These are phyloP conservation scores for Oryza rufipogon DNA, from an alignment of 176 grass and related monocot genomes.

Conservation along the genomic window DNA sequence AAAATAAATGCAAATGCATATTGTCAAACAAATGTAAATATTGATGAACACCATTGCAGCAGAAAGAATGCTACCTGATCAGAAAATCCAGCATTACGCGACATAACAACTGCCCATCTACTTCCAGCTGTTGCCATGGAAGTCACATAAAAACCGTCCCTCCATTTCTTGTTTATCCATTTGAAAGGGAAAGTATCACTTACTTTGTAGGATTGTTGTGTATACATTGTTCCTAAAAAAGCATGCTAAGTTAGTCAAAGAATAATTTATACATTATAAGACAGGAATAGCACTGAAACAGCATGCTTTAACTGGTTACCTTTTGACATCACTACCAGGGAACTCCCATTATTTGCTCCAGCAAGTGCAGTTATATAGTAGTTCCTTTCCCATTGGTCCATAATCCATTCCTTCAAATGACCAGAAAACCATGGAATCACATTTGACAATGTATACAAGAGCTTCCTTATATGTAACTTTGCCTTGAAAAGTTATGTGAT, in stretches of 20 bases:
- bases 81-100: slow-evolving; percentile 87
- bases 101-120: slow-evolving; percentile 99
- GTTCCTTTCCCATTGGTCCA: slow-evolving; percentile 98
- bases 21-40: slow-evolving; percentile 22
- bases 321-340: slow-evolving; percentile 97
- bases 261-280: slow-evolving; percentile 20
- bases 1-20: slow-evolving; percentile 18
- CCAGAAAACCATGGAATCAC: slow-evolving; percentile 40
- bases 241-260: slow-evolving; percentile 22
- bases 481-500: slow-evolving; percentile 20
- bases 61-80: slow-evolving; percentile 65
- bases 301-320: slow-evolving; percentile 57
- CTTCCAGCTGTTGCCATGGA: slow-evolving; percentile 94
- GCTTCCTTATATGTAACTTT: slow-evolving; percentile 4
- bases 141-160: slow-evolving; percentile 94
- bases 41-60: neutral
- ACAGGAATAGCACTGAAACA: slow-evolving; percentile 1
- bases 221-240: slow-evolving; percentile 72
- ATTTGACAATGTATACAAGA: slow-evolving; percentile 34
- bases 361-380: slow-evolving; percentile 96
- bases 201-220: slow-evolving; percentile 98
- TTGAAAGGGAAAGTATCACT: slow-evolving; percentile 96
- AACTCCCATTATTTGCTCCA: slow-evolving; percentile 91
- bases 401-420: slow-evolving; percentile 95
- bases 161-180: slow-evolving; percentile 99